Conservation (phyloP, 2,329 filamentous ascomycete genomes). For the Nigrospora sphaerica region DNA sequence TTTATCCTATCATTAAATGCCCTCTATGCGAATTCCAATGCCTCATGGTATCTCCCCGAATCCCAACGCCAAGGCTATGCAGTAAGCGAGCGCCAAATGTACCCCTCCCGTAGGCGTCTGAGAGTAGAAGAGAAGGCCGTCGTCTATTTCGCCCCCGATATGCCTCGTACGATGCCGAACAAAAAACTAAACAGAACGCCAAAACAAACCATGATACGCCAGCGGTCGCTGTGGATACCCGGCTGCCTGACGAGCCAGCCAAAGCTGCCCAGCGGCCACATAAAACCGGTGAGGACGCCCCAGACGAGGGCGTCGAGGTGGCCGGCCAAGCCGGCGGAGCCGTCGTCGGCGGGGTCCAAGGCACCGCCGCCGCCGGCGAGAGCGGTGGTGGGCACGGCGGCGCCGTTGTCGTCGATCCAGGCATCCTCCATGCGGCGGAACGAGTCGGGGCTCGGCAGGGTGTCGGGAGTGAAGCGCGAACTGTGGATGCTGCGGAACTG, state of each 20-base stretch:
- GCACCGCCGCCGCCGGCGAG: constrained; percentile 25
- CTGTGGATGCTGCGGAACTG: constrained; percentile 86
- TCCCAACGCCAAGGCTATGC: neutral
- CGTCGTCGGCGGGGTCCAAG: constrained; percentile 41
- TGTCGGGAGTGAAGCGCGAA: constrained; percentile 77
- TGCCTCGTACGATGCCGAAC: constrained; percentile 26
- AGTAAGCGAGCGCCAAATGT: neutral
- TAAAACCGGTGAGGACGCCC: constrained; percentile 86
- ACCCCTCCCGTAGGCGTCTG: neutral
- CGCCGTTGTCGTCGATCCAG: constrained; percentile 72
- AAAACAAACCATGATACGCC: constrained; percentile 79
- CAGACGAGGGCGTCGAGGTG: constrained; percentile 80
- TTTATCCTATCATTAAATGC: too few relatives aligned
- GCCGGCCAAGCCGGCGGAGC: constrained; percentile 38
- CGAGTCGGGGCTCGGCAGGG: constrained; percentile 72
- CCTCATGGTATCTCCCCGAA: neutral
- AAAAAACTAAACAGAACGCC: constrained; percentile 60
- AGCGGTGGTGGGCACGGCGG: constrained; percentile 8
- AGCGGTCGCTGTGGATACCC: constrained; percentile 76
- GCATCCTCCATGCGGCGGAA: constrained; percentile 76
- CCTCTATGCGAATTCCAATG: neutral
- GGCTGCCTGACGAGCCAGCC: constrained; percentile 83
- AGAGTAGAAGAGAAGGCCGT: too few relatives aligned
- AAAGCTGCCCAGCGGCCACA: constrained; percentile 84
- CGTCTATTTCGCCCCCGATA: constrained; percentile 19